phyloP scores from a whole-genome alignment of 2,329 filamentous ascomycete species.

The Rhinocladiella similis region DNA sequence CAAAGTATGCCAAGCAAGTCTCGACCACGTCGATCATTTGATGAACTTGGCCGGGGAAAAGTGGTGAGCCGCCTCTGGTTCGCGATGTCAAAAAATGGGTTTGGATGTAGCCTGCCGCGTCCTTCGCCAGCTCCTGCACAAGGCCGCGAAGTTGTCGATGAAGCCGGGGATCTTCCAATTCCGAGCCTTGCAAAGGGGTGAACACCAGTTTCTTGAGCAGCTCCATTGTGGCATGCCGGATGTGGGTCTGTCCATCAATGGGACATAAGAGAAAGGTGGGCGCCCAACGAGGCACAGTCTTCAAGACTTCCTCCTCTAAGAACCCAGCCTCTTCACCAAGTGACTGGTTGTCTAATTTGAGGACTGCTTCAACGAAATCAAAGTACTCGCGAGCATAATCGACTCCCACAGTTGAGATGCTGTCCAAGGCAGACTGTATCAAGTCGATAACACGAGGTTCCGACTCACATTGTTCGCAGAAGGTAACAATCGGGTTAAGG shows the following conservation, averaged over 20 bases:
- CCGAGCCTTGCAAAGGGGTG: constrained; percentile 32
- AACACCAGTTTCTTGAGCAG: constrained; percentile 47
- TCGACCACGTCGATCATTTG: constrained; percentile 25
- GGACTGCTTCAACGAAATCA: constrained; percentile 55
- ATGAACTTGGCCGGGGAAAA: constrained; percentile 24
- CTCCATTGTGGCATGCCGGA: constrained; percentile 48
- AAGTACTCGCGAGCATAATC: constrained; percentile 51
- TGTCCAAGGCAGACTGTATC: constrained; percentile 44
- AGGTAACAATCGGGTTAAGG: constrained; percentile 58
- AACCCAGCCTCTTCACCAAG: constrained; percentile 31
- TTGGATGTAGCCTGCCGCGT: constrained; percentile 13
- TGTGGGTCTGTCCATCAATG: constrained; percentile 38
- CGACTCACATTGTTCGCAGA: constrained; percentile 47
- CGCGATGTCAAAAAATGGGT: constrained; percentile 19
- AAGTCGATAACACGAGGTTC: constrained; percentile 39
- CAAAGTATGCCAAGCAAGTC: constrained; percentile 22
- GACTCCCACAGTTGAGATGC: constrained; percentile 50
- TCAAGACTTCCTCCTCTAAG: constrained; percentile 37
- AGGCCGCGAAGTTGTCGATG: constrained; percentile 9
- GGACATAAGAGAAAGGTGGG: constrained; percentile 55
- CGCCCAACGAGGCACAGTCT: constrained; percentile 50
- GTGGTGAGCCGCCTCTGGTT: constrained; percentile 7
- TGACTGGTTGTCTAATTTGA: constrained; percentile 40
- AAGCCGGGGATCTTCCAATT: constrained; percentile 29
- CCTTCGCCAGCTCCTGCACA: constrained; percentile 18